Percentiles rank a stretch among this genome's conserved stretches.
Conservation (phyloP, 2,329 filamentous ascomycete species). For the Thelonectria rubi region DNA sequence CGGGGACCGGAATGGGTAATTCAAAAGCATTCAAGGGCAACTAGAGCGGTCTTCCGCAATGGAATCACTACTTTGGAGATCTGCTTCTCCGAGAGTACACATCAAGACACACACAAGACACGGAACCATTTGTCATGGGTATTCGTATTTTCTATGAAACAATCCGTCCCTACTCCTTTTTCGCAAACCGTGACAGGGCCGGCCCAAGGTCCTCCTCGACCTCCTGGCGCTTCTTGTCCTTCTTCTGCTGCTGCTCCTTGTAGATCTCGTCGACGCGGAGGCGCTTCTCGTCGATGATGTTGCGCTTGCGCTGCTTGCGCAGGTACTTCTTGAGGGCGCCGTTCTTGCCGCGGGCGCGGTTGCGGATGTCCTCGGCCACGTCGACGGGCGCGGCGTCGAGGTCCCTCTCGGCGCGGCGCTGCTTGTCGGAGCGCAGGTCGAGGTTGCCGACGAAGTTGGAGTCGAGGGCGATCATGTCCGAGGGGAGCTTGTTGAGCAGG, state of each 20-base stretch:
- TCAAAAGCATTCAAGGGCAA: slow-evolving; percentile 24
- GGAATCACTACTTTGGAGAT: neutral
- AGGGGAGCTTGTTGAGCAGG: slow-evolving; percentile 92
- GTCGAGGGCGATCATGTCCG: slow-evolving; percentile 96
- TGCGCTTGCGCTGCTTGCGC: slow-evolving; percentile 90
- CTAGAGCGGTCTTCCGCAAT: slow-evolving; percentile 19
- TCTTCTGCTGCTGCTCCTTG: slow-evolving; percentile 74
- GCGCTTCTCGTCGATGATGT: slow-evolving; percentile 95
- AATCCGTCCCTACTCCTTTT: slow-evolving; percentile 62
- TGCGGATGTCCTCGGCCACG: slow-evolving; percentile 70
- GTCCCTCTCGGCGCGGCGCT: slow-evolving; percentile 79
- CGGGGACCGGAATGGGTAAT: slow-evolving; percentile 7
- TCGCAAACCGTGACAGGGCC: slow-evolving; percentile 84
- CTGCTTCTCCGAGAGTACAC: neutral
- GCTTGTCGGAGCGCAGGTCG: slow-evolving; percentile 81
- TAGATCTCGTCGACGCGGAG: slow-evolving; percentile 85
- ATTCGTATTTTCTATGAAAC: slow-evolving; percentile 40
- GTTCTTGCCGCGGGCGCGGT: slow-evolving; percentile 88
- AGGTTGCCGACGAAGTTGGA: slow-evolving; percentile 91
- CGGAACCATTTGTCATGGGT: slow-evolving; percentile 29
- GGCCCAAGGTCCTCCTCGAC: slow-evolving; percentile 81
- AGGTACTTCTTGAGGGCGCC: slow-evolving; percentile 87
- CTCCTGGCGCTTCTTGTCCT: slow-evolving; percentile 69
- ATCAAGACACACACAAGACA: neutral
- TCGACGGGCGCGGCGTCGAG: slow-evolving; percentile 74